A percentile compares a stretch with the other conserved stretches of the same genome.
These are phyloP conservation scores for Microdochium paspali DNA, from an alignment of 2,329 filamentous ascomycete genomes.

Conservation along the genomic window DNA sequence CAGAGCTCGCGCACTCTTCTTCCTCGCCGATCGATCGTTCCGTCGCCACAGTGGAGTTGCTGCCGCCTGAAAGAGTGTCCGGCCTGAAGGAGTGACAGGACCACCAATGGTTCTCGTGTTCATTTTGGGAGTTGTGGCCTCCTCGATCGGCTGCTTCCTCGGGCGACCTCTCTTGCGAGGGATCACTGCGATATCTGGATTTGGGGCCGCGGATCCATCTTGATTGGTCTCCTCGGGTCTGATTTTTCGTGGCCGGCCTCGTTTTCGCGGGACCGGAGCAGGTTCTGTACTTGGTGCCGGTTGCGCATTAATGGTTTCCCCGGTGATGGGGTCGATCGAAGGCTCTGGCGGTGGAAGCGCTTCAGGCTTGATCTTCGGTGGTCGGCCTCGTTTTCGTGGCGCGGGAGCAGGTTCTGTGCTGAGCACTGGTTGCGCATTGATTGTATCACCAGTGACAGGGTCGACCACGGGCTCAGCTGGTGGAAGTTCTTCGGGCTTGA, in stretches of 20 bases:
- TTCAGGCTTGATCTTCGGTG: neutral
- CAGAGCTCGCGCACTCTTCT: conserved; percentile 71
- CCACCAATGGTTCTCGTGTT: neutral
- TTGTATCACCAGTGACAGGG: too few relatives aligned
- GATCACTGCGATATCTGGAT: neutral
- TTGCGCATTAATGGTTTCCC: too few relatives aligned
- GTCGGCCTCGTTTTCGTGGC: neutral
- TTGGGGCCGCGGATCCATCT: neutral
- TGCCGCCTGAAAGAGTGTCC: neutral
- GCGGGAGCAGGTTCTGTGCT: neutral
- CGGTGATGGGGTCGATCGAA: neutral
- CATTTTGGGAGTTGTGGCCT: neutral
- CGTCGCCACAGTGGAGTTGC: conserved; percentile 54
- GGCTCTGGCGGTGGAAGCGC: neutral
- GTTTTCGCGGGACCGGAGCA: neutral
- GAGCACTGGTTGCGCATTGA: too few relatives aligned
- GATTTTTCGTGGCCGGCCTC: neutral
- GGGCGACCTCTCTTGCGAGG: neutral
- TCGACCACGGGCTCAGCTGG: neutral
- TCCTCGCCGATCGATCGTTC: conserved; percentile 76
- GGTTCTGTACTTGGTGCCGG: neutral
- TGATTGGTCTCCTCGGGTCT: neutral
- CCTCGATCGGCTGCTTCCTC: neutral
- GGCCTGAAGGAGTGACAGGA: neutral
- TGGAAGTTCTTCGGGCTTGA: neutral